Percentiles rank a stretch among this genome's conserved stretches.
Evolutionary conservation across 768 basidiomycete species (phyloP).

Genomic region (Vishniacozyma victoriae): DNA sequence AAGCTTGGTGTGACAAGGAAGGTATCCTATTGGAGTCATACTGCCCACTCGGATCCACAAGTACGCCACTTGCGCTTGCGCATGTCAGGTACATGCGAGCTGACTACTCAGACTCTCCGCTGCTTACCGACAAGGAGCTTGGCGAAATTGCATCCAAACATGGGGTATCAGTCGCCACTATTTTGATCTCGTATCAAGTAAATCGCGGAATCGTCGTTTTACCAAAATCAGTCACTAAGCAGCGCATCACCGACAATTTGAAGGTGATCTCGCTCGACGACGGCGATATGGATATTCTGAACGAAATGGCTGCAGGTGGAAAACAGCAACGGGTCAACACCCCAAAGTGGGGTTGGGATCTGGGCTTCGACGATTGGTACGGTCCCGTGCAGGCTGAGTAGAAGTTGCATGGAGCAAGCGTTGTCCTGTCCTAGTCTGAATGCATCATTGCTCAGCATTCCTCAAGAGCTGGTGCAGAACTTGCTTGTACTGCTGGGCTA

Average conservation of each 20-base stretch:
- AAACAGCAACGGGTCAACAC: conserved; percentile 32
- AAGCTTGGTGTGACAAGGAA: conserved; percentile 55
- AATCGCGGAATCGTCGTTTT: conserved; percentile 69
- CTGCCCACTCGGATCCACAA: conserved; percentile 52
- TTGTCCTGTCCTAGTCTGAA: no score
- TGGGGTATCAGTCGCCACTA: conserved; percentile 32
- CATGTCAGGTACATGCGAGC: conserved; percentile 15
- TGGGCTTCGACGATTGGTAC: conserved; percentile 29
- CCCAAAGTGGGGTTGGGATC: conserved; percentile 20
- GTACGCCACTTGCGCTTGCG: conserved; percentile 6
- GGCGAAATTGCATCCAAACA: conserved; percentile 38
- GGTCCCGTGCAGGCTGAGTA: conserved; percentile 22
- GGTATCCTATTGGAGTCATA: conserved; percentile 65
- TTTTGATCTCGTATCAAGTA: conserved; percentile 57
- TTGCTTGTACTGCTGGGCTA: conserved; percentile 4
- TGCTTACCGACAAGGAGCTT: conserved; percentile 34
- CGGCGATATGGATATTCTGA: conserved; percentile 28
- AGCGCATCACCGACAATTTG: conserved; percentile 49
- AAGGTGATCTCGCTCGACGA: conserved; percentile 19
- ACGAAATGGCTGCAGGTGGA: conserved; percentile 25
- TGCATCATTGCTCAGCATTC: not conserved
- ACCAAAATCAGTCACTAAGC: conserved; percentile 48
- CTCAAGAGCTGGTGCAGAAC: not conserved
- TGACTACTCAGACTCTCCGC: conserved; percentile 23
- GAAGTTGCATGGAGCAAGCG: no score